Evolutionary conservation across 2,329 filamentous ascomycete genomes (phyloP), one percentile per base, ranked within the genome.

Genomic region (Xylariaceae sp.): DNA sequence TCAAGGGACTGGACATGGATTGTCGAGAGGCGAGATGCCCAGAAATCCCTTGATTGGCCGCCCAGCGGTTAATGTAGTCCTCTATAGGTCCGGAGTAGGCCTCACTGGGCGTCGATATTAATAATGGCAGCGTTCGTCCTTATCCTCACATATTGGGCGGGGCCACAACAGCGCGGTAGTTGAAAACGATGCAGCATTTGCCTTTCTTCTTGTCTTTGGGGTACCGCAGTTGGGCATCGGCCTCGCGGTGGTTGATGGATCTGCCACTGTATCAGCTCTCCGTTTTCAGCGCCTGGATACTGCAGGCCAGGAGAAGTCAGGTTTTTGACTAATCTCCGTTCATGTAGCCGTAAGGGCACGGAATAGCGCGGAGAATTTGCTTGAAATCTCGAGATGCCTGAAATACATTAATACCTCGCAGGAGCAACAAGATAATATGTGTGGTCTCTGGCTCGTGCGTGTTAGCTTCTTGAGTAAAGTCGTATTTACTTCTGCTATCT

Each of bases 21-120:
- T 51, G 48, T 46, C 38, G 41, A 40, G 41, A 23, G 35, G 29
- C 19, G 11, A 15, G 40, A 39, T 32, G 30, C 36, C 33, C 31
- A 35, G 43, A 52, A 52, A 45, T 52, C 47, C 49, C 49, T 35
- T 47, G 39, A 38, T 40, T 44, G 42, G 32, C 36, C 35, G 39
- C 40, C 45, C 37, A 44, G 45, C 49, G 49, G 49, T 45, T 52
- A 52, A 52, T 52, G 33, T 52, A 42, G 33, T 14, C 27, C 33
- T 40, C 39, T 42, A 35, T 39, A n/a, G n/a, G 46, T 39, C 37
- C 40, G 39, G 42, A 44, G 40, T 47, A 48, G 50, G 51, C 51
- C 48, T 46, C 35, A 24, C 38, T 35, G 36, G 38, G 44, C n/a
- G 37, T 40, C 33, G 41, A 50, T 47, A 52, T 52, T 52, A 49